A percentile compares a stretch with the other conserved stretches of the same genome.
Evolutionary conservation across 164 flowering plant genomes (phyloP).

Genomic region (Tetrastigma voinierianum): DNA sequence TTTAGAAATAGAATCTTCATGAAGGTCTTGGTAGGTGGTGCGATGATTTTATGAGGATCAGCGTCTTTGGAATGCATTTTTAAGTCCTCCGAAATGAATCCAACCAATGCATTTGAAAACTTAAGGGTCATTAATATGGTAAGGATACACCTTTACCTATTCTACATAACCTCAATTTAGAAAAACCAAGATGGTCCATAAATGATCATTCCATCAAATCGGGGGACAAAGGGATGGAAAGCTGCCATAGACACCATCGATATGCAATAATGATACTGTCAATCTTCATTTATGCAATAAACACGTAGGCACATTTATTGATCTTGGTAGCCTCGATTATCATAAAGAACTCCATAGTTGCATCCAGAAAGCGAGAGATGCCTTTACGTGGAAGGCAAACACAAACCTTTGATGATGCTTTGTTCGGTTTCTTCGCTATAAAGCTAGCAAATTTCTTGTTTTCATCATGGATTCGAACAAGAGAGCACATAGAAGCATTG

Average conservation of each 20-base stretch:
- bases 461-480: conserved; percentile 93
- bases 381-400: conserved; percentile 89
- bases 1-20: conserved; percentile 18
- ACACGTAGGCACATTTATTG: conserved; percentile 63
- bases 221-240: neutral
- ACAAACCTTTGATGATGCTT: conserved; percentile 58
- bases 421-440: conserved; percentile 79
- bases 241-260: neutral
- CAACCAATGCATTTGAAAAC: conserved; percentile 72
- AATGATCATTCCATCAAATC: neutral
- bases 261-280: conserved; percentile 42
- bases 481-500: too few relatives aligned
- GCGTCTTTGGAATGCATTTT: conserved; percentile 17
- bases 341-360: conserved; percentile 83
- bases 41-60: conserved; percentile 13
- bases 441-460: conserved; percentile 78
- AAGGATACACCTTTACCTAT: conserved; percentile 67
- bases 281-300: conserved; percentile 55
- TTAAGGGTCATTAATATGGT: conserved; percentile 83
- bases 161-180: conserved; percentile 9
- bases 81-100: conserved; percentile 67
- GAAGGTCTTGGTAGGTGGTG: conserved; percentile 26
- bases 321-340: conserved; percentile 64
- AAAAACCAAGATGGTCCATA: neutral
- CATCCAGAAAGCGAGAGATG: conserved; percentile 90